Conservation (phyloP, 768 basidiomycete species). For the Rhodotorula kratochvilovae region DNA sequence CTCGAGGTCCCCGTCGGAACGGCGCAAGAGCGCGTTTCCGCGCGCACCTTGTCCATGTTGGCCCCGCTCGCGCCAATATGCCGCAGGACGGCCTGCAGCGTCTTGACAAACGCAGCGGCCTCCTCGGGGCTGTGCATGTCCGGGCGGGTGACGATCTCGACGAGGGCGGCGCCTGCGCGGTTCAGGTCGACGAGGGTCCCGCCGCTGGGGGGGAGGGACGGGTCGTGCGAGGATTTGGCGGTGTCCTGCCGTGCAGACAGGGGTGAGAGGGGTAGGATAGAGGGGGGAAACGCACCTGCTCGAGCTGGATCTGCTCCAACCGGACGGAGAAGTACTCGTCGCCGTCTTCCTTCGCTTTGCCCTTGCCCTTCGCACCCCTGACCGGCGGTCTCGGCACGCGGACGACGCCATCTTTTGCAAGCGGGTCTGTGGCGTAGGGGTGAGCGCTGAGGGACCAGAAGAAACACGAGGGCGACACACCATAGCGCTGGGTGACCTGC, state of each 20-base stretch:
- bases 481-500: slow-evolving; percentile 95
- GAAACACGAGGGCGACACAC: slow-evolving; percentile 49
- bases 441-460: background rate
- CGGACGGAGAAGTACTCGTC: slow-evolving; percentile 54
- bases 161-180: slow-evolving; percentile 77
- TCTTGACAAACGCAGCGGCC: slow-evolving; percentile 76
- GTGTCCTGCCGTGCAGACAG: slow-evolving; percentile 62
- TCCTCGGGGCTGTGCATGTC: slow-evolving; percentile 84
- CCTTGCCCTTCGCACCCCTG: slow-evolving; percentile 46
- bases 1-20: no score
- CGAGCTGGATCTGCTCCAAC: slow-evolving; percentile 89
- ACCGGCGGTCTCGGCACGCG: slow-evolving; percentile 44
- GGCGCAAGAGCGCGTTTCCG: no score
- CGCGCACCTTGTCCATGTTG: slow-evolving; percentile 85
- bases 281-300: slow-evolving; percentile 61
- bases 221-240: slow-evolving; percentile 65
- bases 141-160: slow-evolving; percentile 94
- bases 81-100: slow-evolving; percentile 73
- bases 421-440: slow-evolving; percentile 58
- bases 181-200: slow-evolving; percentile 74
- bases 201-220: slow-evolving; percentile 44
- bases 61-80: slow-evolving; percentile 84
- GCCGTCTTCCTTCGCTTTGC: slow-evolving; percentile 13
- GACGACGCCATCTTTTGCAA: slow-evolving; percentile 67
- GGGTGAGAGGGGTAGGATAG: slow-evolving; percentile 14